Evolutionary conservation across 768 basidiomycete species (phyloP).

Genomic region (Amyloporia xantha): DNA sequence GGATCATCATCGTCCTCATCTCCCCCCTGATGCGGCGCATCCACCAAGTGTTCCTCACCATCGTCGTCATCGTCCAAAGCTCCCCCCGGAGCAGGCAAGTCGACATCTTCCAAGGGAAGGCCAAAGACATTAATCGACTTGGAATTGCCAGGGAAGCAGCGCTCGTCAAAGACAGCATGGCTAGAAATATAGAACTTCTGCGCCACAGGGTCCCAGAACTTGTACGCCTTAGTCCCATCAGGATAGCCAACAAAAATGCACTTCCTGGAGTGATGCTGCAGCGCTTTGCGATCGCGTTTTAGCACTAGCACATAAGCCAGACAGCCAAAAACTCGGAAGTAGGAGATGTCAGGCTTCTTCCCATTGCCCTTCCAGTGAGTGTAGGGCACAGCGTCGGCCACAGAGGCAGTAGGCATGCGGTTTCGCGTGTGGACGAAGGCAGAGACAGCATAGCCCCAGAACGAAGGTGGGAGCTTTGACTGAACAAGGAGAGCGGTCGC

Average conservation of each 20-base stretch:
- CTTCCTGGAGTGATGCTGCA: no score
- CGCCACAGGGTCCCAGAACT: slow-evolving; percentile 10
- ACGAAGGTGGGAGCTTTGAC: slow-evolving; percentile 6
- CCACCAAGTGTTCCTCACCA: background rate
- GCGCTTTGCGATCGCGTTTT: no score
- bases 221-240: no score
- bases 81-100: no score
- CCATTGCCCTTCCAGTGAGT: no score
- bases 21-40: slow-evolving; percentile 9
- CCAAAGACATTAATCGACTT: no score
- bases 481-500: slow-evolving; percentile 3
- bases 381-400: slow-evolving; percentile 3
- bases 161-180: slow-evolving; percentile 9
- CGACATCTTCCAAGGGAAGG: no score
- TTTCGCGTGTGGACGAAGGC: slow-evolving; percentile 5
- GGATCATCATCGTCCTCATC: slow-evolving; percentile 8
- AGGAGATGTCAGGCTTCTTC: no score
- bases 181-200: slow-evolving; percentile 7
- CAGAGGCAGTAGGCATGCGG: slow-evolving; percentile 3
- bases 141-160: slow-evolving; percentile 8
- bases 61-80: background rate
- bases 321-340: no score
- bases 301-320: no score
- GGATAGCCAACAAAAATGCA: no score
- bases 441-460: slow-evolving; percentile 2